Base-by-base conservation (phyloP, 2,329 filamentous ascomycete species). In the Fusarium sarcochroum region DNA sequence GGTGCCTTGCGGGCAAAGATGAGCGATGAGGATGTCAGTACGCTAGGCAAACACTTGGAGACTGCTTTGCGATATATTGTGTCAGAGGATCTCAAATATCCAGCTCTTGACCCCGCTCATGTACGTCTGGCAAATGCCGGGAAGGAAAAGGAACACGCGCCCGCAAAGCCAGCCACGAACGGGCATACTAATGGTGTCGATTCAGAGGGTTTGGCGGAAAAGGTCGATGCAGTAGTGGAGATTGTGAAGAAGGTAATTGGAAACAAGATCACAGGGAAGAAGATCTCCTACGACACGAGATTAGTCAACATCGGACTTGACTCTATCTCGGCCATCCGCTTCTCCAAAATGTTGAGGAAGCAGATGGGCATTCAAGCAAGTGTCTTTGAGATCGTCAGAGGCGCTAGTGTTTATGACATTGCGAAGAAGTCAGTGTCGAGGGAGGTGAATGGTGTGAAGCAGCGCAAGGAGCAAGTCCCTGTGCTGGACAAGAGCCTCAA, bases 351-450 rank as follows among this genome's bases (percentile, higher is more conserved):
- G 7, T 5, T 68, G 7, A 68, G 25, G 13, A 48, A 65, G 14
- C 23, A 37, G 11, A 10, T 68, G 6, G 25, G 63, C 3, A 10
- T 67, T 1, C 20, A 5, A 9, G 38, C 50, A 2, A 53, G 47
- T 5, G 63, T 66, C 3, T 49, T 66, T 8, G 57, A 67, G 17
- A 63, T 66, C n/a, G 67, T 66, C 46, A 66, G 58, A 5, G 64
- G 64, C 0, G 40, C 48, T 0, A 68, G 35, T 13, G 25, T 59
- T 13, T 14, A 18, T 2, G 52, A 67, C 5, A 54, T 67, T 6
- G n/a, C 46, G 2, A 41, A 15, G 2, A 56, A 48, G 5, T 2
- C 23, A 2, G 3, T 4, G 2, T 4, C 1, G 10, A 56, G 48
- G 14, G 23, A 25, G 4, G 5, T 8, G 7, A 34, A 34, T 34